Evolutionary conservation across 768 basidiomycete genomes (phyloP), one percentile per base, ranked within the genome.

Genomic region (Pleurotus djamor): DNA sequence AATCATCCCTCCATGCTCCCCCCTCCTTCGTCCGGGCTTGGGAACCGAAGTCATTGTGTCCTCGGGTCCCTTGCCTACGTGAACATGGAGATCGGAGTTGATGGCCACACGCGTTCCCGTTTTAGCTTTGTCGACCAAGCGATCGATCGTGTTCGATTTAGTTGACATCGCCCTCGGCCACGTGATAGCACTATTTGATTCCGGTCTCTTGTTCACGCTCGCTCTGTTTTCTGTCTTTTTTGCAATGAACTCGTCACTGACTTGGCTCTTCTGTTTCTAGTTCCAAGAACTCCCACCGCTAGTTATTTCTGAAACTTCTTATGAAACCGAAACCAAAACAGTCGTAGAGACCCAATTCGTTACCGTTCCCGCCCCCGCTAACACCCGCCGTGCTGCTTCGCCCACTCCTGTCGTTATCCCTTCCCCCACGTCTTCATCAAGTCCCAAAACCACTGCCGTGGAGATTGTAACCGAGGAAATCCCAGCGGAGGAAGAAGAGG

Each of bases 11-110:
- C 76, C 71, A 73, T 73, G 73, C 67, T 73, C 74, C 76, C 77
- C 79, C 82, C 85, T 86, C 89, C 88, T 88, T 90, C 87, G 87
- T 87, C 88, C 83, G 89, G 89, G 89, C 87, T 90, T 85, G 88
- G 90, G 89, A 88, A 88, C 84, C 81, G 84, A 83, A 86, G 86
- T 82, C 44, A 76, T 81, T 77, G 78, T 79, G 85, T 89, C 88
- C 88, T n/a, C 21, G 21, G 21, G 21, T 28, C 89, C 88, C 88
- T 85, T 75, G 86, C 86, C 84, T 67, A 66, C 66, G 62, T 65
- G 68, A 68, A 67, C 69, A 69, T 71, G 68, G 66, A 68, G 74
- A 69, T 69, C 79, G 54, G 37, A 72, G 71, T 73, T 72, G 66
- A 67, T 69, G 66, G 65, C 68, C 67, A 67, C 21, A 75, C 71